phyloP scores from a whole-genome alignment of 306 rosid genomes.

The Inga oerstediana region DNA sequence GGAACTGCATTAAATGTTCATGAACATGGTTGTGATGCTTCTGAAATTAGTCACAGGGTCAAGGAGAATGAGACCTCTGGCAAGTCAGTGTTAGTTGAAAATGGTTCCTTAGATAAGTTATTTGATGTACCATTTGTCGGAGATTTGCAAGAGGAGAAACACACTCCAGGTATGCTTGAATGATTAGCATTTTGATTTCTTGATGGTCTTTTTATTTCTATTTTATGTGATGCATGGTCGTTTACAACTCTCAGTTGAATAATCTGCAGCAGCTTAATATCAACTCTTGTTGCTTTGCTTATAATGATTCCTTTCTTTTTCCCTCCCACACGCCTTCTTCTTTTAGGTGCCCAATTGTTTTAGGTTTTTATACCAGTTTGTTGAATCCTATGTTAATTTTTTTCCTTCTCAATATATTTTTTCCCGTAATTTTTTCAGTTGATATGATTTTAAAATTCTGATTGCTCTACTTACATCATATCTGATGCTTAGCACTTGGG shows the following conservation, averaged over 20 bases:
- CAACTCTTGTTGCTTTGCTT: slow-evolving; percentile 6
- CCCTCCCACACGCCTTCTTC: neutral
- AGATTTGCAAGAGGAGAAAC: slow-evolving; percentile 56
- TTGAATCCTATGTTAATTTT: neutral
- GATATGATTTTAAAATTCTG: neutral
- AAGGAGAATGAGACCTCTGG: slow-evolving; percentile 60
- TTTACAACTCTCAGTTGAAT: slow-evolving; percentile 2
- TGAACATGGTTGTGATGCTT: slow-evolving; percentile 51
- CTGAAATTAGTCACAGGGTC: slow-evolving; percentile 41
- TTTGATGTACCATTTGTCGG: slow-evolving; percentile 68
- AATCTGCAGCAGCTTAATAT: slow-evolving; percentile 1
- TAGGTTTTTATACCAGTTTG: slow-evolving; percentile 7
- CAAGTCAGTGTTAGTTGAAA: slow-evolving; percentile 45
- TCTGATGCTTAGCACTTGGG: neutral
- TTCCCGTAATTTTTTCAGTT: neutral
- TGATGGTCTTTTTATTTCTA: neutral
- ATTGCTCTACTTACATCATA: neutral
- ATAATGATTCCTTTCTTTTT: neutral
- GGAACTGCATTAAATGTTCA: slow-evolving; percentile 53
- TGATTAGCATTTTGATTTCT: slow-evolving; percentile 8
- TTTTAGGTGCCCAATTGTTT: slow-evolving; percentile 17
- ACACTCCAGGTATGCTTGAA: slow-evolving; percentile 56
- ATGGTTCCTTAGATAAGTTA: slow-evolving; percentile 57
- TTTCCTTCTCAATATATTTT: neutral
- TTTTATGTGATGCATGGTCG: slow-evolving; percentile 3